phyloP scores from a whole-genome alignment of 805 yeast species.

The Barnettozyma siamensis region DNA sequence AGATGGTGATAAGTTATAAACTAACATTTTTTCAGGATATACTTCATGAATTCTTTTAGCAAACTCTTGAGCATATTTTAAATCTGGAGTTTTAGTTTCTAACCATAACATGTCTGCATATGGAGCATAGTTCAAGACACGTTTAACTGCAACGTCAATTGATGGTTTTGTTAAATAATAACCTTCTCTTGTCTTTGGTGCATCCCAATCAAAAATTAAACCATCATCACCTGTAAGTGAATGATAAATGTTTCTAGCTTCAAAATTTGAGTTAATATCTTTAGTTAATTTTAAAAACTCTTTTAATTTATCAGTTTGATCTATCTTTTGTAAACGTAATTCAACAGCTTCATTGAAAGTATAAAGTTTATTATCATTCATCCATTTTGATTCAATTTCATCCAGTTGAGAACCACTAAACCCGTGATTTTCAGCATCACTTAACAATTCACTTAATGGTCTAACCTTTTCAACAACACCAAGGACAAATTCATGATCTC shows the following conservation, averaged over 20 bases:
- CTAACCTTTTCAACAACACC: constrained; percentile 37
- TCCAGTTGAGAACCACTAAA: constrained; percentile 30
- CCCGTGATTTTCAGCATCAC: constrained; percentile 38
- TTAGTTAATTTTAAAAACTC: constrained; percentile 18
- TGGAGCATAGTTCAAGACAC: constrained; percentile 51
- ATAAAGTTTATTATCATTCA: constrained; percentile 31
- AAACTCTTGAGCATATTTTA: constrained; percentile 28
- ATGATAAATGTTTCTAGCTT: constrained; percentile 9
- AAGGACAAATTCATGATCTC: constrained; percentile 50
- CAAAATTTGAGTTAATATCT: constrained; percentile 13
- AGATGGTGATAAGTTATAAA: constrained; percentile 55
- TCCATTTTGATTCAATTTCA: constrained; percentile 43
- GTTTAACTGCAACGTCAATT: constrained; percentile 47
- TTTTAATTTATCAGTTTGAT: constrained; percentile 25
- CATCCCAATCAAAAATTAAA: constrained; percentile 48
- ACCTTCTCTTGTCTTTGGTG: constrained; percentile 55
- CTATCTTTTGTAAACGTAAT: constrained; percentile 15
- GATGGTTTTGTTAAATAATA: constrained; percentile 45
- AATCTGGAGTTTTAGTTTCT: constrained; percentile 55
- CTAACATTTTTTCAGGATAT: constrained; percentile 49
- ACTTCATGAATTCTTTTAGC: constrained; percentile 40
- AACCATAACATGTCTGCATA: constrained; percentile 57
- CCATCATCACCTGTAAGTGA: constrained; percentile 19
- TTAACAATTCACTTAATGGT: constrained; percentile 42
- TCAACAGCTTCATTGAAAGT: constrained; percentile 49